Evolutionary conservation across 2,329 filamentous ascomycete species (phyloP).

Genomic region (Claviceps quebecensis): DNA sequence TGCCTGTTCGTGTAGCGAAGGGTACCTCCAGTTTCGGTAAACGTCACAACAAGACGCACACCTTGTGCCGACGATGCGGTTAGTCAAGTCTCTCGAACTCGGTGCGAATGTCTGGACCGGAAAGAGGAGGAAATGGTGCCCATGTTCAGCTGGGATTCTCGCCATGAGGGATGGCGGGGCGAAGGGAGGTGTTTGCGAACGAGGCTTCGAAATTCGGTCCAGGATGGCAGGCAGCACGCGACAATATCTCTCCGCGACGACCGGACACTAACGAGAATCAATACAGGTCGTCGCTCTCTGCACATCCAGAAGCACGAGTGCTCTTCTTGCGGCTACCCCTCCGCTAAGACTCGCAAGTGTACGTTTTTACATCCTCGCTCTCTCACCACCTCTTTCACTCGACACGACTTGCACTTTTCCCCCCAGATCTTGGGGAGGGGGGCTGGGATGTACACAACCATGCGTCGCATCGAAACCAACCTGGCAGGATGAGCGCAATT

Average conservation of each 20-base stretch:
- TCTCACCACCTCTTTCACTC: background rate
- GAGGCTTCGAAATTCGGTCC: background rate
- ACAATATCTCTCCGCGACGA: background rate
- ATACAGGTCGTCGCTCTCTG: constrained; percentile 77
- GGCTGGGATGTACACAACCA: background rate
- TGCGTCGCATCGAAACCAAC: background rate
- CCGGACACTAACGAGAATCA: constrained; percentile 4
- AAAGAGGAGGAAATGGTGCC: constrained; percentile 5
- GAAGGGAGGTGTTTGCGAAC: background rate
- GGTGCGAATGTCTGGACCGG: constrained; percentile 4
- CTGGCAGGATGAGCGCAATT: no score
- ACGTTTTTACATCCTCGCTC: constrained; percentile 35
- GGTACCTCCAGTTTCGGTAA: constrained; percentile 44
- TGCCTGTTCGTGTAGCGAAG: constrained; percentile 30
- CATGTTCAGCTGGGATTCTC: background rate
- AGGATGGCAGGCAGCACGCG: background rate
- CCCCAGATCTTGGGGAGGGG: background rate
- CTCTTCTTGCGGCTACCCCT: constrained; percentile 86
- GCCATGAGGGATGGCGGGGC: no score
- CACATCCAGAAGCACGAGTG: constrained; percentile 99
- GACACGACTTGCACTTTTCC: background rate
- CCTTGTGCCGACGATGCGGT: constrained; percentile 96
- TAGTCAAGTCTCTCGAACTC: constrained; percentile 31
- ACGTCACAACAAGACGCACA: constrained; percentile 96
- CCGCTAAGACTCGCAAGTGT: constrained; percentile 98